Base-by-base conservation (phyloP, 495 filamentous ascomycete species). In the Penicillium cinerascens region DNA sequence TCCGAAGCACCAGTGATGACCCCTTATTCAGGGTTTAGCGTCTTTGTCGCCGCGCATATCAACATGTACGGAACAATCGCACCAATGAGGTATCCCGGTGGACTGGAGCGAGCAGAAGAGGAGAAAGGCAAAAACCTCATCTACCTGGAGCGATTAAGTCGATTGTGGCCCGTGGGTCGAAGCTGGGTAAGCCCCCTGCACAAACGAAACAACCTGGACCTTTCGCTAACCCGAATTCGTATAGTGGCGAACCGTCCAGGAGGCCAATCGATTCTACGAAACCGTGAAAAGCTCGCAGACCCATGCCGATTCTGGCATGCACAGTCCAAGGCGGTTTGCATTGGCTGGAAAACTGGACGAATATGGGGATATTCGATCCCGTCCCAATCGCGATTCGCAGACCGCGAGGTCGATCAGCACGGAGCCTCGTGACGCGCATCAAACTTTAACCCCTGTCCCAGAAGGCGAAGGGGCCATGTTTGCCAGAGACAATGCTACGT, bases 21-120 rank as follows among this genome's bases (percentile, higher is more conserved):
- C 2, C 71, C 72, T 7, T 76, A 76, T 43, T 69, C 71, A 2
- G 72, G 72, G 9, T 76, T 74, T 49, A 76, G 72, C 29, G 68
- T 74, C 29, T 76, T 76, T 38, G 72, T 76, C 6, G 68, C 71
- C 6, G 72, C 68, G 6, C 72, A 76, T 37, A 70, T 76, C 49
- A 76, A 76, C 44, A 76, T 76, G 72, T 74, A 76, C 57, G 72
- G 71, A 13, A 72, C 72, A 0, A 65, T 76, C 5, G 64, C 60
- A 0, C 71, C 72, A 8, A 51, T 51, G 7, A 61, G 63, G 11
- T 76, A 76, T 36, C 72, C 72, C 0, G 72, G 72, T 0, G 71
- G 72, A 7, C 56, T 63, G 2, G 60, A 61, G 27, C 51, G 68
- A n/a, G 72, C 72, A 8, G 70, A 73, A 39, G 49, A 58, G 18